Evolutionary conservation across 83 land plant genomes (phyloP).

Genomic region (Picea mariana): DNA sequence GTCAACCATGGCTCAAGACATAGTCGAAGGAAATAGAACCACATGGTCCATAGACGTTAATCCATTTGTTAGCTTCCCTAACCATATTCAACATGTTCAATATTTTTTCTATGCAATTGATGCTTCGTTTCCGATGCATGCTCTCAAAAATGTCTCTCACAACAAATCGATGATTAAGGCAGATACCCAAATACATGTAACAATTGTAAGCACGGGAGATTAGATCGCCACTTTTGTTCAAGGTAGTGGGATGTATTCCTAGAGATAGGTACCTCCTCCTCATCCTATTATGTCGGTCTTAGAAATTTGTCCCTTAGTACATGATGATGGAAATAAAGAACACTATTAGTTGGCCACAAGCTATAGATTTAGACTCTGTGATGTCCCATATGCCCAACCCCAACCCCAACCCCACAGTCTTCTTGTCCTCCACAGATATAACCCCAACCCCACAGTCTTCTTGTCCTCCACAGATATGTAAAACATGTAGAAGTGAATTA

Average conservation of each 20-base stretch:
- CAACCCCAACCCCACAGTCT: no score
- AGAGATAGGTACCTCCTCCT: no score
- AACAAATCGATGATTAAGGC: conserved; percentile 55
- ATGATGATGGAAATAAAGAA: no score
- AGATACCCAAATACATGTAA: conserved; percentile 40
- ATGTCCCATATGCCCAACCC: no score
- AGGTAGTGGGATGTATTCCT: background rate
- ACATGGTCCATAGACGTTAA: conserved; percentile 64
- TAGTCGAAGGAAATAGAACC: conserved; percentile 43
- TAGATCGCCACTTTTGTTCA: conserved; percentile 32
- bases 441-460: no score
- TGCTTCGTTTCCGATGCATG: conserved; percentile 47
- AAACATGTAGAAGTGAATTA: no score
- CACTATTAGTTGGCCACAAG: no score
- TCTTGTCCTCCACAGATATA: no score
- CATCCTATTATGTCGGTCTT: no score
- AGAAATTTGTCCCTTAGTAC: no score
- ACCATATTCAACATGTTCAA: conserved; percentile 60
- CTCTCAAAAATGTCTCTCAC: conserved; percentile 39
- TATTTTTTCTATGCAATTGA: conserved; percentile 39
- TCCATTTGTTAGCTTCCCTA: conserved; percentile 50
- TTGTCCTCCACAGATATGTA: no score
- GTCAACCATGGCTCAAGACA: conserved; percentile 57
- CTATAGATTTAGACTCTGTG: no score
- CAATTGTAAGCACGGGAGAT: conserved; percentile 52